Evolutionary conservation across 1,139 yeast genomes (phyloP), one percentile per base, ranked within the genome.

Genomic region (Suhomyces anneliseae): DNA sequence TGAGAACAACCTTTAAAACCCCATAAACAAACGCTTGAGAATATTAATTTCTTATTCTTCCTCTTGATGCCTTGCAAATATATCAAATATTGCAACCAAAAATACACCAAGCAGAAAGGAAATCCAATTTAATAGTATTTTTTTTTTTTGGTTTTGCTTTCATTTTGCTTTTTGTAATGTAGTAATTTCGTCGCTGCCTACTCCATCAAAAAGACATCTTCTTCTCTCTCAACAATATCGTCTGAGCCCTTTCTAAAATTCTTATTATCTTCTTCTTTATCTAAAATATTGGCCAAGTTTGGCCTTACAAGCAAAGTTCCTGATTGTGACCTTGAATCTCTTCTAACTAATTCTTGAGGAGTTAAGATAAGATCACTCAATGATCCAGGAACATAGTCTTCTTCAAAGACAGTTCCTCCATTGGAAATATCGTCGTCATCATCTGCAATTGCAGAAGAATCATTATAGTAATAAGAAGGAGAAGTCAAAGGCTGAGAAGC

Each of bases 331-430:
- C 87, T 69, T 7, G 90, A 83, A 51, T 79, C 85, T 42, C 95
- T 73, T 49, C 95, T 70, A 51, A 69, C 68, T 29, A 85, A 68
- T 60, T 89, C 95, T 55, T 84, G 89, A 0, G 95, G 95, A 1
- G 96, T 88, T 41, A 89, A 69, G 24, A 75, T 70, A 45, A 87
- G 69, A 56, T 87, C 95, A 15, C 83, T 79, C 38, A 89, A 68
- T 26, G 90, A 79, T 1, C 85, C 83, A 2, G 96, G 96, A 2
- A 89, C 88, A 57, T 81, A 85, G 59, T 87, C 95, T 54, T 87
- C 90, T 50, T 78, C 85, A 56, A 73, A 78, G 15, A 76, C 60
- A 15, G 56, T 65, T 14, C 34, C 47, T 7, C 41, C 40, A 9
- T 44, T 45, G 43, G 46, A 49, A 9, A 11, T 5, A 33, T 51